Evolutionary conservation across 768 basidiomycete genomes (phyloP), one percentile per base, ranked within the genome.

Genomic region (Hygrocybe coccinea): DNA sequence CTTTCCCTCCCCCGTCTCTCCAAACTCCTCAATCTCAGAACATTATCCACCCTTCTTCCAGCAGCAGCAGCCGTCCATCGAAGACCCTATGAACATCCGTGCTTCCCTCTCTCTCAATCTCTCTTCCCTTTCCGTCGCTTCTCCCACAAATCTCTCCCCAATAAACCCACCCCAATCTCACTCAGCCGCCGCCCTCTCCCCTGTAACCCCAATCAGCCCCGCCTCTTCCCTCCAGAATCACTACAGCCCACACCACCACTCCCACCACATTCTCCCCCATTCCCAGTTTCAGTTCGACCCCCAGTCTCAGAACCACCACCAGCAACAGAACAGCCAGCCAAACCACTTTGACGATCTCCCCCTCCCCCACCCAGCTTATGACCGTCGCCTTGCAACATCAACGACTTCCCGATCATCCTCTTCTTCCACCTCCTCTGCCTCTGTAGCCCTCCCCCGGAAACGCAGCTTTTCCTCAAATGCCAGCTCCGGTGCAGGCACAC

Each of bases 101-200:
- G 60, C 69, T 59, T 58, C 70, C 62, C 62, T 89, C 43, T 81
- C 84, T 29, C 79, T 89, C 65, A 89, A 88, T 65, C 75, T 90
- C 55, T 82, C 82, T 22, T 76, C 79, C 1, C 78, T 89, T 51
- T 74, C 80, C 49, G 86, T 89, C 53, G 69, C 84, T 39, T 86
- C 85, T 19, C 85, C 86, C 8, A 76, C 82, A 7, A 81, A 81
- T 57, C 75, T 84, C 52, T 86, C 85, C 11, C 85, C 87, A 44
- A 79, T 83, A 65, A 79, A 76, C 17, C 76, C 77, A 7, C 76
- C 56, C 14, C 43, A 76, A 49, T 69, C 76, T 24, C 58, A 74
- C 60, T 59, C 74, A 56, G 66, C 62, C 54, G 66, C 72, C 0
- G 69, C 71, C 17, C 68, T 79, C 47, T 78, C 78, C 11, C 80